Percentiles rank a stretch among this genome's conserved stretches.
phyloP scores from a whole-genome alignment of 1,139 yeast genomes.

The Sugiyamaella novakii region DNA sequence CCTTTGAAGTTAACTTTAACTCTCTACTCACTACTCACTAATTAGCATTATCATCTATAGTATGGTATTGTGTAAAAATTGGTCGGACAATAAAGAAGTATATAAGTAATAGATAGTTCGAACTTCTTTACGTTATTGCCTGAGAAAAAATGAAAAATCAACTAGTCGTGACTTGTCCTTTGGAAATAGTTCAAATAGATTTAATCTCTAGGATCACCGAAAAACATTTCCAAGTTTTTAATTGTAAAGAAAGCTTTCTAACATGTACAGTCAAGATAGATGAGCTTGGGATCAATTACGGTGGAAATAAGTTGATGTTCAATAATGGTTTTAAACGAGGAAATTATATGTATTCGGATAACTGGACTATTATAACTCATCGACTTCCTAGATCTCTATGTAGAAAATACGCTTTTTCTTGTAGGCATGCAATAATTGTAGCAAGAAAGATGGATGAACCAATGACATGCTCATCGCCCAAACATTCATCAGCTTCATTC shows the following conservation, averaged over 20 bases:
- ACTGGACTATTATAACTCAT: conserved; percentile 19
- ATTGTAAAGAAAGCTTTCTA: conserved; percentile 9
- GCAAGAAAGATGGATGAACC: conserved; percentile 8
- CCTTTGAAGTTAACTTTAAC: no score
- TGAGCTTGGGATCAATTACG: conserved; percentile 11
- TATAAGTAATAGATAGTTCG: no score
- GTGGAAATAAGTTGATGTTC: not conserved
- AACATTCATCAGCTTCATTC: not conserved
- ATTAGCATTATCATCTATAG: no score
- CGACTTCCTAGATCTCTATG: conserved; percentile 17
- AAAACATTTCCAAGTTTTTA: not conserved
- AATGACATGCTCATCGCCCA: not conserved
- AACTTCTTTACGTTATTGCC: no score
- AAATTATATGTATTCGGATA: conserved; percentile 3
- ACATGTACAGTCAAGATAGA: conserved; percentile 12
- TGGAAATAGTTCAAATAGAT: conserved; percentile 21
- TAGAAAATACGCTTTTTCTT: conserved; percentile 8
- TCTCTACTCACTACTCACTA: no score
- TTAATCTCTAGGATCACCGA: conserved; percentile 17
- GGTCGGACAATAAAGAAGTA: no score
- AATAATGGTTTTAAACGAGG: conserved; percentile 3
- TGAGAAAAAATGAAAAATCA: conserved; percentile 17
- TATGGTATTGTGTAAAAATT: no score
- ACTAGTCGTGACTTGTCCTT: conserved; percentile 14
- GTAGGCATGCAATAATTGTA: conserved; percentile 16